Evolutionary conservation across 345 rosid species (phyloP).

Genomic region (Melastoma malabathricum): DNA sequence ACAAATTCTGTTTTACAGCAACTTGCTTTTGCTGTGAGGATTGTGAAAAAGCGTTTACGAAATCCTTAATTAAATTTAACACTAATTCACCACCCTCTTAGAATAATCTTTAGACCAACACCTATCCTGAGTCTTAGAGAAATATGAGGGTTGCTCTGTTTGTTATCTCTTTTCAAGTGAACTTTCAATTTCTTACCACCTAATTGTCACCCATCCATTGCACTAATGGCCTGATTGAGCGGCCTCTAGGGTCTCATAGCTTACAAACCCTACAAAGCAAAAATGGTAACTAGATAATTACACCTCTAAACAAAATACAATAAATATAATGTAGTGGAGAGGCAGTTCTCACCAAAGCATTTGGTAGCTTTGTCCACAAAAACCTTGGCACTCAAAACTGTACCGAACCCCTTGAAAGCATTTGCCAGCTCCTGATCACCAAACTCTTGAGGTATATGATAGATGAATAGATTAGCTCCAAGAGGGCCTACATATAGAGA

Average conservation of each 20-base stretch:
- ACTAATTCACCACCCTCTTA: too few species aligned
- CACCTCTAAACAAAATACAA: too few species aligned
- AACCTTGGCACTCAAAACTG: conserved; percentile 86
- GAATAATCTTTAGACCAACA: too few species aligned
- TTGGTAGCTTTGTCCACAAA: conserved; percentile 95
- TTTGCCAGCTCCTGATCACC: conserved; percentile 87
- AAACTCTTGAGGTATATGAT: conserved; percentile 94
- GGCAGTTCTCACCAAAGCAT: conserved; percentile 70
- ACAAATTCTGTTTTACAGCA: too few species aligned
- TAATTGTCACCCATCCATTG: conserved; percentile 85
- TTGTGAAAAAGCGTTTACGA: too few species aligned
- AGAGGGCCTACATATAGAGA: conserved; percentile 60
- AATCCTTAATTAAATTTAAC: too few species aligned
- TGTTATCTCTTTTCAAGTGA: conserved; percentile 95
- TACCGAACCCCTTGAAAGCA: conserved; percentile 76
- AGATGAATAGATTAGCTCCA: conserved; percentile 89
- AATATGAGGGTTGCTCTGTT: too few species aligned
- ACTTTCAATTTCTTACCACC: conserved; percentile 96
- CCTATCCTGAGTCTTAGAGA: too few species aligned
- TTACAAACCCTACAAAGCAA: conserved; percentile 54
- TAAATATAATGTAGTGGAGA: too few species aligned
- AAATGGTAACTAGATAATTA: too few species aligned
- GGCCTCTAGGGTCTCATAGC: too few species aligned
- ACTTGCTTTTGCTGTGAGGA: too few species aligned
- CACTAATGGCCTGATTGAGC: conserved; percentile 66